A percentile compares a stretch with the other conserved stretches of the same genome.
Evolutionary conservation across 2,329 filamentous ascomycete genomes (phyloP).

Genomic region (Emmonsia crescens): DNA sequence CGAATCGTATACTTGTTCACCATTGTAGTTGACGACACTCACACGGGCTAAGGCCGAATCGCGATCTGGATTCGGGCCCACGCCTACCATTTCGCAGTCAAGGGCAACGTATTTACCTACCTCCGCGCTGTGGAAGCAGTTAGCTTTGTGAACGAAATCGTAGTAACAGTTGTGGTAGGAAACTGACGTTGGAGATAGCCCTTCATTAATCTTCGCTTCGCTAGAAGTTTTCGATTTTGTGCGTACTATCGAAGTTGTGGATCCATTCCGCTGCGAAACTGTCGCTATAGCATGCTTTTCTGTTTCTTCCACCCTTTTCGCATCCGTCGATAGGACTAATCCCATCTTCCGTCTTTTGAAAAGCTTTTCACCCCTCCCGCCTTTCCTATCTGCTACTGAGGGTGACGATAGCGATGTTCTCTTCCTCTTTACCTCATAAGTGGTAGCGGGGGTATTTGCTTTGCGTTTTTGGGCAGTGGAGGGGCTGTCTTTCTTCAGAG

Average conservation of each 20-base stretch:
- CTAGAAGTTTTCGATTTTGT: constrained; percentile 7
- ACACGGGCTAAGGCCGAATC: constrained; percentile 73
- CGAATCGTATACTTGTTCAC: constrained; percentile 84
- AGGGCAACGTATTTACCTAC: constrained; percentile 85
- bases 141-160: constrained; percentile 5
- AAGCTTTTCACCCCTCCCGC: neutral
- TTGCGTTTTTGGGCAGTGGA: constrained; percentile 24
- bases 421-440: constrained; percentile 11
- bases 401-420: constrained; percentile 7
- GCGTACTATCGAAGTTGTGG: constrained; percentile 14
- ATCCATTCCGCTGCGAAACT: constrained; percentile 8
- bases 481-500: constrained; percentile 26
- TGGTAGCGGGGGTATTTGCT: constrained; percentile 6
- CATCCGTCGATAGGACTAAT: neutral
- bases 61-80: constrained; percentile 51
- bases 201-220: constrained; percentile 50
- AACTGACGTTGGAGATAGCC: constrained; percentile 40
- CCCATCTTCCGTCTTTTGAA: constrained; percentile 2
- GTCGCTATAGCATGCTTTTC: neutral
- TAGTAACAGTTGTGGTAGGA: constrained; percentile 9
- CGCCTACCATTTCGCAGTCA: constrained; percentile 97
- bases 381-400: neutral
- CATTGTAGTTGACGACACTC: constrained; percentile 88
- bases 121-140: constrained; percentile 41
- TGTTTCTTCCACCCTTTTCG: neutral